Evolutionary conservation across 2,329 filamentous ascomycete species (phyloP), one percentile per base, ranked within the genome.

Genomic region (Xylariales sp.): DNA sequence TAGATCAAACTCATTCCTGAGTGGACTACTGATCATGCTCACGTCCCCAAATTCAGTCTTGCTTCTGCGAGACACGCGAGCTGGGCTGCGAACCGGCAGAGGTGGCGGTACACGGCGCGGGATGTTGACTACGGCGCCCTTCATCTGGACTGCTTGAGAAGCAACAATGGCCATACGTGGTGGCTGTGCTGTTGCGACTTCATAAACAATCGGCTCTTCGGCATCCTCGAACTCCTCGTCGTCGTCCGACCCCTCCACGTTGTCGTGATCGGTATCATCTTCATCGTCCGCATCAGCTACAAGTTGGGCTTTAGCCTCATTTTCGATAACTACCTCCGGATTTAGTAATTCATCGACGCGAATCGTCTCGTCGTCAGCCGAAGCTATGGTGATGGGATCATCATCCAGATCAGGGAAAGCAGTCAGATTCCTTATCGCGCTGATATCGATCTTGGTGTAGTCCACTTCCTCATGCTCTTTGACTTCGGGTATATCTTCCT

Each of bases 121-220:
- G 44, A 96, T 95, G 33, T 80, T 89, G 20, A 96, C 87, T 38
- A 96, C 70, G 38, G 84, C 84, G 18, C 88, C 87, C 56, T 86
- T 84, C 28, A 80, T 84, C 21, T 76, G 73, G 43, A 89, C 80
- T 42, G 80, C 74, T 40, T 84, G 79, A 2, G 84, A 80, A 3
- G 77, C 74, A 35, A 80, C 68, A 31, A 78, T 71, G 29, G 79
- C 75, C 39, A 80, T 75, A 5, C 74, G 71, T 12, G 78, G 66
- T 12, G 74, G 73, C 15, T 74, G 69, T 12, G 77, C 70, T 4
- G 74, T 68, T 10, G 70, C 79, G 39, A 87, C 76, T 53, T 87
- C 82, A 45, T 82, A 85, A 21, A 89, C 75, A 24, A 88, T 69
- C 2, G 82, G 75, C 53, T 85, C 82, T 49, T 86, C 72, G 27